These are phyloP conservation scores for Cyclotella atomus DNA, from an alignment of 108 stramenopile genomes.

Conservation along the genomic window DNA sequence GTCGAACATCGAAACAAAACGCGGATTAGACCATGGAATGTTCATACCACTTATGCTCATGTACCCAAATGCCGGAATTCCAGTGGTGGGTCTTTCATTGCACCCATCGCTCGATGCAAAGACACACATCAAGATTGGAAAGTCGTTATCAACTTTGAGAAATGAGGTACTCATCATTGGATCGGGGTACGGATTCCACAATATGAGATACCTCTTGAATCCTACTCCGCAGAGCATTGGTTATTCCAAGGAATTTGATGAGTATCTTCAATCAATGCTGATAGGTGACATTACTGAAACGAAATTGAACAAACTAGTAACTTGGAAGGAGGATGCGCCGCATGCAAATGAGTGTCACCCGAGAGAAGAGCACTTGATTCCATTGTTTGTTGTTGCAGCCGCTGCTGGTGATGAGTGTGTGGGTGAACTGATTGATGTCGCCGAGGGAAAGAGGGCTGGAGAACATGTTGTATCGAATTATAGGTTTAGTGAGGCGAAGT, in stretches of 20 bases:
- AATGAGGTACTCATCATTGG: constrained; percentile 76
- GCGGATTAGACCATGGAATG: constrained; percentile 90
- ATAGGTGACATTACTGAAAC: background rate
- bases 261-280: background rate
- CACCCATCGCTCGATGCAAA: constrained; percentile 43
- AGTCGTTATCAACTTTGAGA: constrained; percentile 62
- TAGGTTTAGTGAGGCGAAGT: background rate
- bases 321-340: background rate
- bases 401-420: background rate
- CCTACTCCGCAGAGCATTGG: background rate
- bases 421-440: background rate
- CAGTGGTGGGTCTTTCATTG: constrained; percentile 77
- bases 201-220: constrained; percentile 29
- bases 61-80: constrained; percentile 81
- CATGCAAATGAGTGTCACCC: background rate
- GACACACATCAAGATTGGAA: constrained; percentile 63
- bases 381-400: constrained; percentile 9
- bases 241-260: background rate
- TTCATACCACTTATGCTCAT: constrained; percentile 86
- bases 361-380: constrained; percentile 11
- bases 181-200: constrained; percentile 79
- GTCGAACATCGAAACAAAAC: constrained; percentile 33
- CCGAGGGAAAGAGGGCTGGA: background rate
- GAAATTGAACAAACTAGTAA: background rate
- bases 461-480: background rate